These are phyloP conservation scores for Thraustochytrium sp. DNA, from an alignment of 352 stramenopile species.

Conservation along the genomic window DNA sequence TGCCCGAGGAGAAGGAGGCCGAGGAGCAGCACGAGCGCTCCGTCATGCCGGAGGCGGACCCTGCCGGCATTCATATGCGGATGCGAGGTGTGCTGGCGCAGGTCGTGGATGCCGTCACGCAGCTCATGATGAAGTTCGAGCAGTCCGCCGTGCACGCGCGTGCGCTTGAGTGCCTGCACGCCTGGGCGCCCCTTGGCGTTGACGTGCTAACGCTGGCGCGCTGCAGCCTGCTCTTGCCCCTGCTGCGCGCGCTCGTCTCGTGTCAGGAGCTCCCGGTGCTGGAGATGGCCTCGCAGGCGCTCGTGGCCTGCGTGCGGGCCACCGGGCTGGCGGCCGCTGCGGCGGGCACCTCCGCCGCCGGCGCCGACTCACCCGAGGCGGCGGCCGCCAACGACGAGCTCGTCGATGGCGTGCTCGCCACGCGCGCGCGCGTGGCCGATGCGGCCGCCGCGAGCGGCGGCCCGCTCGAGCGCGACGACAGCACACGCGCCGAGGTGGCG, in stretches of 20 bases:
- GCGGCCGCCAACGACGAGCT: not conserved
- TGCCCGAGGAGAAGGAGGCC: not conserved
- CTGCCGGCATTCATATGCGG: not conserved
- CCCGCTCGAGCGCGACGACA: not conserved
- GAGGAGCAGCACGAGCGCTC: not conserved
- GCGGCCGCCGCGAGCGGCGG: not conserved
- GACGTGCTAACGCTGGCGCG: not conserved
- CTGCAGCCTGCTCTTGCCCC: not conserved
- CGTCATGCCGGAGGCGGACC: not conserved
- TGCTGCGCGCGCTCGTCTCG: not conserved
- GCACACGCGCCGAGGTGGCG: not conserved
- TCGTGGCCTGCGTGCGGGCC: conserved; percentile 7
- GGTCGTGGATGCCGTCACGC: not conserved
- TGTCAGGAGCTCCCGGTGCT: not conserved
- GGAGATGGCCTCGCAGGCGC: not conserved
- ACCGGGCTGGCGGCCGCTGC: too few species aligned
- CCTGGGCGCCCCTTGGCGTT: not conserved
- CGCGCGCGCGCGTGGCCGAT: not conserved
- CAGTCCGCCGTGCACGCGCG: not conserved
- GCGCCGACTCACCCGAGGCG: not conserved
- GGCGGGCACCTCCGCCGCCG: too few species aligned
- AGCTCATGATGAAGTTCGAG: conserved; percentile 13
- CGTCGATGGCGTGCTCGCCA: conserved; percentile 4
- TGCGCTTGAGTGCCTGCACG: not conserved
- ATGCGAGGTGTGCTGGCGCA: not conserved